Base-by-base conservation (phyloP, 768 basidiomycete species). In the Tulasnella sp. region DNA sequence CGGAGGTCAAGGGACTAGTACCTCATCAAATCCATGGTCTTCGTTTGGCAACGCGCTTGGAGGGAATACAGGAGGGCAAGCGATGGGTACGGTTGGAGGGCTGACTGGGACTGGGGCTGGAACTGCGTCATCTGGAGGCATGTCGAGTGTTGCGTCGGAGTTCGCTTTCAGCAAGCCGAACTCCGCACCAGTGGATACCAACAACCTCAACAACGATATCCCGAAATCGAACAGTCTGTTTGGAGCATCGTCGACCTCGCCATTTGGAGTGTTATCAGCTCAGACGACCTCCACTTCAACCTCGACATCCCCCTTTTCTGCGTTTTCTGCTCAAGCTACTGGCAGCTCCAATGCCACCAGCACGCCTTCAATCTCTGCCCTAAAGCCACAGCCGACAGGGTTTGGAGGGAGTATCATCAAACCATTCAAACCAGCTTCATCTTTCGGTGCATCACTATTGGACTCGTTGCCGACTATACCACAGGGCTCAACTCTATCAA, bases 381-480 rank as follows among this genome's bases (percentile, higher is more conserved):
- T 78, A 3, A 75, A 74, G 60, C 71, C 76, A 9, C 80, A 81
- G 63, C 65, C 70, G 34, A 81, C 80, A 0, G 80, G 80, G 3
- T 74, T 74, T 63, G 74, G 77, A 24, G 84, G 83, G 4, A 68
- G 67, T 27, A 63, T 61, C 9, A 69, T 89, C 64, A 88, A 85
- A 68, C 80, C 86, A 4, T 92, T 92, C 76, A 88, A 89, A 67
- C 89, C 89, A 2, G 78, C 83, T 2, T 86, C 84, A 1, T 83
- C 80, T 43, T 92, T 92, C 67, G 89, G 89, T 29, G 82, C 85
- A 32, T 80, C 82, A 15, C 68, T 92, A 42, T 66, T 92, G 61
- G 85, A 85, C 52, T 78, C 81, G 2, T 71, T 92, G 24, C 91
- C 91, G 2, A 75, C 88, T 4, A 81, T 90, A 56, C 80, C 85